phyloP scores from a whole-genome alignment of 2,329 filamentous ascomycete species.

The Alternaria triticina region DNA sequence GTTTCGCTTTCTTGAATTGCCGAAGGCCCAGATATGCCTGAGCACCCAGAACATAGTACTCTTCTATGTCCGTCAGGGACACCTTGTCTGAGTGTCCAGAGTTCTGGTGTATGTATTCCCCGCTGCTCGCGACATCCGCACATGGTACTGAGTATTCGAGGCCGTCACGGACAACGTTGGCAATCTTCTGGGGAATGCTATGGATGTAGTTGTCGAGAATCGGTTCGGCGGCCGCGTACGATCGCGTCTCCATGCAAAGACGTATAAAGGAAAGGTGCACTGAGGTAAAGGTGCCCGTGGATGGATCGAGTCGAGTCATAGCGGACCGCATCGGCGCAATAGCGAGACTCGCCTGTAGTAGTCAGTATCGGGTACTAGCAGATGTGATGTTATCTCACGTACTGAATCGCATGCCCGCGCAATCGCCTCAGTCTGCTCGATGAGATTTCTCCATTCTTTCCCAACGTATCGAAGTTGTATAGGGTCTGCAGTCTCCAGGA shows the following conservation, averaged over 20 bases:
- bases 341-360: conserved; percentile 41
- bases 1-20: conserved; percentile 52
- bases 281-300: conserved; percentile 69
- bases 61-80: conserved; percentile 60
- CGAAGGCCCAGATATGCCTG: conserved; percentile 55
- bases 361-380: not conserved
- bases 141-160: conserved; percentile 50
- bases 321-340: conserved; percentile 56
- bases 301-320: conserved; percentile 71
- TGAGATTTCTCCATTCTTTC: conserved; percentile 54
- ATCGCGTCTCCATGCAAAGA: conserved; percentile 62
- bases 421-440: conserved; percentile 49
- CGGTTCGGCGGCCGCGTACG: conserved; percentile 62
- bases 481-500: conserved; percentile 59
- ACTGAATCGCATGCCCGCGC: conserved; percentile 41
- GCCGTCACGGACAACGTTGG: conserved; percentile 33
- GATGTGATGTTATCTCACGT: conserved; percentile 16
- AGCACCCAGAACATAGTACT: conserved; percentile 59
- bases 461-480: conserved; percentile 63
- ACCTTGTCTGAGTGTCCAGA: conserved; percentile 65
- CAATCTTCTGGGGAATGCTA: conserved; percentile 63
- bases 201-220: conserved; percentile 71
- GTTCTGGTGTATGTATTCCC: conserved; percentile 65
- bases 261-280: conserved; percentile 65
- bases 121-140: conserved; percentile 53